Percentiles rank a stretch among this genome's conserved stretches.
Conservation (phyloP, 1,284 basidiomycete genomes). For the Inonotus obliquus region DNA sequence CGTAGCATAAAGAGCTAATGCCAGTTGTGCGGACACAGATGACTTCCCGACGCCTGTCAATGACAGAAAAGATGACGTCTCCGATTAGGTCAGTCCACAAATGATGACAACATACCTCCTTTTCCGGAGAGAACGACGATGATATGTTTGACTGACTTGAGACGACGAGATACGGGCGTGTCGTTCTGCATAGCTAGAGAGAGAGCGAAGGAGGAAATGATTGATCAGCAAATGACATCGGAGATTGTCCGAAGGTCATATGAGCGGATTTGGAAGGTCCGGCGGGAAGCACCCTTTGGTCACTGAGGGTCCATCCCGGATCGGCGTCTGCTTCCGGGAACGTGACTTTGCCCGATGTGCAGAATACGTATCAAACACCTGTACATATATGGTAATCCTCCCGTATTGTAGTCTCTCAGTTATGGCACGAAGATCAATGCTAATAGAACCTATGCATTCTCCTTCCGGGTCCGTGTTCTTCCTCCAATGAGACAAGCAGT, state of each 20-base stretch:
- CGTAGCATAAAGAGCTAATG: constrained; percentile 76
- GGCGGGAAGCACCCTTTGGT: background rate
- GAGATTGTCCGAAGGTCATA: background rate
- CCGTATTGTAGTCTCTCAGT: too few species aligned
- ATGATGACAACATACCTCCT: constrained; percentile 46
- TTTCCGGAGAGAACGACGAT: constrained; percentile 95
- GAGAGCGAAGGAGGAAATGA: too few species aligned
- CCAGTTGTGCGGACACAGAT: constrained; percentile 90
- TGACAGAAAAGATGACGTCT: background rate
- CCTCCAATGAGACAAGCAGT: background rate
- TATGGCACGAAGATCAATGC: too few species aligned
- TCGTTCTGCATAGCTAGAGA: constrained; percentile 32
- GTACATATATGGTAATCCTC: too few species aligned
- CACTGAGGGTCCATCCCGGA: background rate
- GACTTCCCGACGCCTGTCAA: constrained; percentile 85
- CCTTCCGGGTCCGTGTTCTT: background rate
- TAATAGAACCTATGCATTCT: too few species aligned
- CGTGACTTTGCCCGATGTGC: background rate
- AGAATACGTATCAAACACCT: too few species aligned
- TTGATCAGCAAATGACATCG: background rate
- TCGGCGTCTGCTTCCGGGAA: background rate
- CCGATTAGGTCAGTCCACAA: background rate
- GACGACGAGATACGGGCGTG: constrained; percentile 56
- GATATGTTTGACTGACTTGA: constrained; percentile 77
- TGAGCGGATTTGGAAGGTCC: background rate